Conservation (phyloP, 2,329 filamentous ascomycete species). For the Diplocarpon mali region DNA sequence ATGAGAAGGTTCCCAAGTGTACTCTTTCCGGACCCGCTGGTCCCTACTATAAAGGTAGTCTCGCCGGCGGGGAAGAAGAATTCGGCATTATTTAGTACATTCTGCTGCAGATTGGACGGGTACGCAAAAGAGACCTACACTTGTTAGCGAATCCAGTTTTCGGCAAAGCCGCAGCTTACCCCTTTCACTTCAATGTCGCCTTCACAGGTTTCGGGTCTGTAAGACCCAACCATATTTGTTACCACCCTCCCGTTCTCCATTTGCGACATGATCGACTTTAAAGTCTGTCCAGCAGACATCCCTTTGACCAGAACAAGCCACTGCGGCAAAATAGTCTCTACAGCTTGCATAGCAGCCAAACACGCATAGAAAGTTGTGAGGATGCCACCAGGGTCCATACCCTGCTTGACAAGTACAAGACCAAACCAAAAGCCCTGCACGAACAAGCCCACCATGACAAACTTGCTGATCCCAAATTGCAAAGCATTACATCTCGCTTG, state of each 20-base stretch:
- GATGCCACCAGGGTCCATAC: conserved; percentile 52
- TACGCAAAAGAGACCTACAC: conserved; percentile 71
- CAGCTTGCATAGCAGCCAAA: conserved; percentile 61
- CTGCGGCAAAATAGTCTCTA: conserved; percentile 66
- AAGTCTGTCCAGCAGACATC: conserved; percentile 55
- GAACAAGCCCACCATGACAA: conserved; percentile 70
- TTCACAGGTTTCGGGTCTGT: conserved; percentile 35
- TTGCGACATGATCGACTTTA: conserved; percentile 38
- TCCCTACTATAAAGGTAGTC: conserved; percentile 72
- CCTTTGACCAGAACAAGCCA: conserved; percentile 71
- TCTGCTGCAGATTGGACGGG: conserved; percentile 52
- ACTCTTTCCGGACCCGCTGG: conserved; percentile 86
- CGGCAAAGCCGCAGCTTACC: conserved; percentile 34
- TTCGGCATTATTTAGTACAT: conserved; percentile 48
- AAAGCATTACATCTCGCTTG: conserved; percentile 59
- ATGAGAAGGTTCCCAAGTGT: conserved; percentile 73
- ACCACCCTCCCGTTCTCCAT: conserved; percentile 21
- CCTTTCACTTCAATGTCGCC: conserved; percentile 61
- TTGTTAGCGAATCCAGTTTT: background rate
- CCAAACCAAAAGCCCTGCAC: conserved; percentile 89
- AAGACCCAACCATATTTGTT: conserved; percentile 25
- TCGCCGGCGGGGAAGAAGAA: conserved; percentile 63
- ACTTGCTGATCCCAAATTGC: conserved; percentile 62
- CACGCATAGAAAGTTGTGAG: conserved; percentile 80
- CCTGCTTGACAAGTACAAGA: conserved; percentile 50